Evolutionary conservation across 2,329 filamentous ascomycete species (phyloP), one percentile per base, ranked within the genome.

Genomic region (Pseudogymnoascus sp.): DNA sequence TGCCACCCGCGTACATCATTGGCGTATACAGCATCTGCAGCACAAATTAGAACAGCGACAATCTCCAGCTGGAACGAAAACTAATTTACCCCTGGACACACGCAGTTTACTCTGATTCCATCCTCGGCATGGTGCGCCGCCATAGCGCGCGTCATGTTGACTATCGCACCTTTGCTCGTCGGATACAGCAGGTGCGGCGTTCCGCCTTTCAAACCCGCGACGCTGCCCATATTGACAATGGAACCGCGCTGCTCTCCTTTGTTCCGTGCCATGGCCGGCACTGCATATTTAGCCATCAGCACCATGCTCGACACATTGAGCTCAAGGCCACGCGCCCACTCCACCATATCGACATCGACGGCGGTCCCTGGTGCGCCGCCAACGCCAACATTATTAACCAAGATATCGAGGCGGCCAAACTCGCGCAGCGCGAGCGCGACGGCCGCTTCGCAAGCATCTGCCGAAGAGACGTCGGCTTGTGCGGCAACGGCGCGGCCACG

Each of bases 221-320:
- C 83, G 52, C 77, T 81, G 2, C 79, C 79, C 75, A 88, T 82
- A 65, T 87, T 87, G 64, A 86, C 74, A 61, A 85, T 81, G 35
- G 70, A 75, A 4, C 81, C 80, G 59, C 74, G 73, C 58, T 71
- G 66, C 60, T 66, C 37, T 77, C 74, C 0, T 3, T 75, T 71
- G 59, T 85, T 84, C 59, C 73, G 74, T 21, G 64, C 63, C 83
- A 87, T 86, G 2, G 73, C 78, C 0, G 83, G 83, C 28, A 88
- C 77, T 0, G 78, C 77, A 63, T 80, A 79, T 66, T 85, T 85
- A 19, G 75, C 74, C 82, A 86, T 86, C 59, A 79, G 74, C 33
- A 86, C 78, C 83, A 86, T 86, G 64, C 79, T 83, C 3, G 77
- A 77, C 4, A 87, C 81, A 66, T 87, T 87, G 52, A 85, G 72